Conservation (phyloP, 2,329 filamentous ascomycete species). For the Zelopaecilomyces penicillatus region DNA sequence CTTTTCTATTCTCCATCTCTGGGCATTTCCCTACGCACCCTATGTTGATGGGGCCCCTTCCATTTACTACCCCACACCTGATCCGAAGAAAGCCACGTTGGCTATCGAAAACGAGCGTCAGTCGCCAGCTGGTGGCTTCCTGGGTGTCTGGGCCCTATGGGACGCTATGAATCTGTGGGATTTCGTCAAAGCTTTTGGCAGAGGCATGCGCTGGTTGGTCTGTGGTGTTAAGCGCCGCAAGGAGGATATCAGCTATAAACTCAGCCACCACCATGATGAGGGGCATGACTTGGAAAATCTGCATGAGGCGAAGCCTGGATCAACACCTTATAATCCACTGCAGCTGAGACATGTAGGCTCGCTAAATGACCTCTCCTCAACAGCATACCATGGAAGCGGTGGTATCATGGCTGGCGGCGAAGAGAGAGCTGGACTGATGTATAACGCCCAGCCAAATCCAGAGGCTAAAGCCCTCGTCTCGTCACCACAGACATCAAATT, state of each 20-base stretch:
- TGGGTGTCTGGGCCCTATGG: constrained; percentile 55
- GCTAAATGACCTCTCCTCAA: constrained; percentile 6
- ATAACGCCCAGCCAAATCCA: constrained; percentile 24
- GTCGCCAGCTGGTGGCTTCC: constrained; percentile 53
- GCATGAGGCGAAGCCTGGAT: constrained; percentile 18
- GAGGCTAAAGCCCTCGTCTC: constrained; percentile 6
- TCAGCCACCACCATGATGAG: constrained; percentile 20
- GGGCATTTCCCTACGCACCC: constrained; percentile 69
- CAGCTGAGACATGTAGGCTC: too few species aligned
- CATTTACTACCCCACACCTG: constrained; percentile 39
- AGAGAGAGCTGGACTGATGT: constrained; percentile 37
- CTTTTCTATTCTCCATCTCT: constrained; percentile 71
- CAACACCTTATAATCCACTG: constrained; percentile 1
- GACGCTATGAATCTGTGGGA: constrained; percentile 79
- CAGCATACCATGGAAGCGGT: constrained; percentile 10
- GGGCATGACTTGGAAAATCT: constrained; percentile 30
- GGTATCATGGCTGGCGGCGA: constrained; percentile 17
- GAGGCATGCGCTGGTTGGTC: constrained; percentile 73
- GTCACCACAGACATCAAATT: constrained; percentile 5
- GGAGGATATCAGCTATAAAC: constrained; percentile 42
- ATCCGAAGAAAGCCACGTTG: constrained; percentile 30
- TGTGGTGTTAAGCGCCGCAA: constrained; percentile 58
- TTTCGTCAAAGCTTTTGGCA: constrained; percentile 68
- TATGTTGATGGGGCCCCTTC: constrained; percentile 44
- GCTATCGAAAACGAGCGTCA: constrained; percentile 35